Evolutionary conservation across 805 yeast genomes (phyloP), one percentile per base, ranked within the genome.

Genomic region (Metschnikowia picachoensis): DNA sequence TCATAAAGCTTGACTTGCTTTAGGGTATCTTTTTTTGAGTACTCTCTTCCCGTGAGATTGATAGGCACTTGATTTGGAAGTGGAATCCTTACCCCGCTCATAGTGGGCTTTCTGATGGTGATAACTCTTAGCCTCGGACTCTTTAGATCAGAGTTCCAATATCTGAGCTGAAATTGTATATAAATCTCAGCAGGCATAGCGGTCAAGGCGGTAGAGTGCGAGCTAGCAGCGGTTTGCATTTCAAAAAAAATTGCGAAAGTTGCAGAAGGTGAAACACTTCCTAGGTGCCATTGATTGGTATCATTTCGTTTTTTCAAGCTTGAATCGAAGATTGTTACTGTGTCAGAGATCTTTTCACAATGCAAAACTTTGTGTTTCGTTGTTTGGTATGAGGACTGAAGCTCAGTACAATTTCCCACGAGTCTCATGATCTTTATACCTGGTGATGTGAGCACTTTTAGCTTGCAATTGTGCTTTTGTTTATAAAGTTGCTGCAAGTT

Each of bases 231-330:
- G 0, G 69, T 62, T 8, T 65, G 65, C 48, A 64, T 56, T 30
- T 71, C 72, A 49, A 72, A 68, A 38, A 52, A 61, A 6, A 72
- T 14, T 0, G 68, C 61, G 25, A 64, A 27, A 0, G 70, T 58
- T 20, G 64, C 67, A 12, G 45, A 38, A 0, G 33, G 14, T 1
- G 49, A 27, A n/a, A 68, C 41, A 13, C 40, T 37, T 37, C 64
- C 65, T 41, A 70, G 58, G 25, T 46, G 47, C 75, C 76, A 70
- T 40, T 55, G 55, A 47, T 72, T 72, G 7, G 78, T 72, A 46
- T 69, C 65, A 6, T 66, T 59, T 37, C 56, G 58, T 46, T 61
- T 63, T 34, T 60, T 60, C 28, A 60, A 55, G 6, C 67, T 52
- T 1, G 69, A 59, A 44, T 70, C 74, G 48, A 59, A 70, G 14